Percentiles rank a stretch among this genome's conserved stretches.
These are phyloP conservation scores for Mediolabrus comicus DNA, from an alignment of 108 stramenopile species.

Conservation along the genomic window DNA sequence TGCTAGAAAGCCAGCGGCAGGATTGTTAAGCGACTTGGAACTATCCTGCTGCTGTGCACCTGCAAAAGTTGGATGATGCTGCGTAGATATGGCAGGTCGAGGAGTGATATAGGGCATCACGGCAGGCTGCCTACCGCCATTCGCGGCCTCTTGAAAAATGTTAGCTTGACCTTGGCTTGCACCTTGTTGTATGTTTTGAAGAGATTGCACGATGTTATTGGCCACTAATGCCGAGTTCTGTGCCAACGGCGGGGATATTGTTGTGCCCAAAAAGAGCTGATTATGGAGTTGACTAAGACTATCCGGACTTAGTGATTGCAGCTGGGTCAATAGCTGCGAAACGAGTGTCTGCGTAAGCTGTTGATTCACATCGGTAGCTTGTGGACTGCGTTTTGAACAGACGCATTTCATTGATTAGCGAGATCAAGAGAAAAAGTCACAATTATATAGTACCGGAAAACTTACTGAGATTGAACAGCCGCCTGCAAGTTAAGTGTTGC, in stretches of 20 bases:
- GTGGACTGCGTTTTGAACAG: neutral
- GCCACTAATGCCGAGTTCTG: neutral
- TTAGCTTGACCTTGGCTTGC: too few species aligned
- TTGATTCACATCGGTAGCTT: neutral
- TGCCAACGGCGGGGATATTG: neutral
- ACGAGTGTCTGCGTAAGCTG: neutral
- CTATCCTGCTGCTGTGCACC: neutral
- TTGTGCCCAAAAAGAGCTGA: neutral
- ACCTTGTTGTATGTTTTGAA: neutral
- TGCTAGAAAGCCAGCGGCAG: conserved; percentile 6
- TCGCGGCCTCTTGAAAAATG: too few species aligned
- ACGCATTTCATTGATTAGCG: neutral
- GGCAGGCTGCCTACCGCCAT: too few species aligned
- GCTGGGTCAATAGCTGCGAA: neutral
- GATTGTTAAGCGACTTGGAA: neutral
- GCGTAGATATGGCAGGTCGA: too few species aligned
- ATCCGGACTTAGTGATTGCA: neutral
- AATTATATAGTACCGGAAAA: neutral
- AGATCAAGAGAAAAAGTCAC: neutral
- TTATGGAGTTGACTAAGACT: neutral
- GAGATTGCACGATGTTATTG: neutral
- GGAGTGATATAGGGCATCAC: too few species aligned
- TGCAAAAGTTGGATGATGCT: too few species aligned
- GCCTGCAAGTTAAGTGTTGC: neutral
- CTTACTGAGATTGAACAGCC: neutral